Base-by-base conservation (phyloP, 1,284 basidiomycete species). In the Apiotrichum laibachii region DNA sequence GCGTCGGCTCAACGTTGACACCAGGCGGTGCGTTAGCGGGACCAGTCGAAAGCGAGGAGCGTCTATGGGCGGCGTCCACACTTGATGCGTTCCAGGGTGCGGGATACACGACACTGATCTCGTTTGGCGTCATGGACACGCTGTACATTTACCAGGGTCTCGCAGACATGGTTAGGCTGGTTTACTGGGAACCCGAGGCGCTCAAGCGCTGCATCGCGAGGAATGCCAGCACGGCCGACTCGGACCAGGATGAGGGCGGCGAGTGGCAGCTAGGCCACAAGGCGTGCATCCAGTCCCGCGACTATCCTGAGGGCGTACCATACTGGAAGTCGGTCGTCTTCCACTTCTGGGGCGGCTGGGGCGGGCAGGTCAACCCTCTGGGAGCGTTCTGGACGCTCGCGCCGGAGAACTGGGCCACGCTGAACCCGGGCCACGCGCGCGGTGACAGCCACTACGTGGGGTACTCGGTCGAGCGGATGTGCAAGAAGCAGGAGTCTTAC, bases 381-480 rank as follows among this genome's bases (percentile, higher is more conserved):
- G 71, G 71, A 1, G 35, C 53, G 7, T 42, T 57, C 13, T 72
- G 67, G 60, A 68, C 69, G 5, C 50, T 72, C 1, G 50, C 64
- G 11, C 70, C 70, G 2, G 67, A 68, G 52, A 52, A 68, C 54
- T 65, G 61, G 48, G 43, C 55, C 13, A 16, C 6, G 2, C 11
- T 35, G 5, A 21, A 45, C 44, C 56, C 59, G 19, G 47, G 10
- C 37, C 37, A 37, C 37, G 5, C 37, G 37, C 37, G 37, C 37
- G 37, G 37, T 16, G 37, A 37, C 5, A 16, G 33, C 56, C 31
- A 37, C 37, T 37, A 35, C 39, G 45, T 56, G 19, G 70, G 78
- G 42, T 80, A 80, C 58, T 73, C 71, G 45, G 65, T 80, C 57
- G 76, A 79, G 55, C 56, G 58, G 11, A 50, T 66, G 1, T 80